Conservation (phyloP, 2,329 filamentous ascomycete genomes). For the Furcasterigmium sp. region DNA sequence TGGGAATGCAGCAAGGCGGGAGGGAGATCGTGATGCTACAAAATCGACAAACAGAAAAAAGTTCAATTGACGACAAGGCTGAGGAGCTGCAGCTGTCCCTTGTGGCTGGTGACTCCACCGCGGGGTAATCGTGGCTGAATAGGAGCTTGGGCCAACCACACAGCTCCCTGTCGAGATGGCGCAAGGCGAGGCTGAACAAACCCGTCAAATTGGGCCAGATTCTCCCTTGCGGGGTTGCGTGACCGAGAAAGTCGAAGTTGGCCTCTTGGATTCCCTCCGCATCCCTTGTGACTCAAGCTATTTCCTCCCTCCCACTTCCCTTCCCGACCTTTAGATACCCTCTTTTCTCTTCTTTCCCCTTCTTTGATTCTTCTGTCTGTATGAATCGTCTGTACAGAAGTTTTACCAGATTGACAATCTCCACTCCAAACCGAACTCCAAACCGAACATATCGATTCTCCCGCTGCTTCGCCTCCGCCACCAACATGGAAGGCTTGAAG, state of each 20-base stretch:
- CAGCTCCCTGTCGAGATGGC: not conserved
- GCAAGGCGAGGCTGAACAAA: not conserved
- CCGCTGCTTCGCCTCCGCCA: constrained; percentile 27
- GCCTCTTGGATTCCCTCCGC: constrained; percentile 2
- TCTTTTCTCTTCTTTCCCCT: constrained; percentile 8
- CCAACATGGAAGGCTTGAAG: constrained; percentile 54
- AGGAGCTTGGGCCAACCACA: not conserved
- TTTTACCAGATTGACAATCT: constrained; percentile 20
- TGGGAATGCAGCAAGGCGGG: not conserved
- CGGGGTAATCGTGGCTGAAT: constrained; percentile 2
- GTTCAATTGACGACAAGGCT: constrained; percentile 3
- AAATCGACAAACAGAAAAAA: constrained; percentile 1
- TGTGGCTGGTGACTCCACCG: constrained; percentile 1
- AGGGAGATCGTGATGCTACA: not conserved
- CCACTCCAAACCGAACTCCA: constrained; percentile 14
- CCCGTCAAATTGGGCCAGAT: constrained; percentile 1
- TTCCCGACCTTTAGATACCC: constrained; percentile 8
- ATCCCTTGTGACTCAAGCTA: constrained; percentile 4
- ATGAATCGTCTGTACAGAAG: constrained; percentile 25
- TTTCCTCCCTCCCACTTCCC: not conserved
- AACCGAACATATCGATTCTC: constrained; percentile 17
- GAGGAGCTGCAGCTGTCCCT: not conserved
- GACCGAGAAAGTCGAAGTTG: not conserved
- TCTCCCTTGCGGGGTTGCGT: constrained; percentile 2
- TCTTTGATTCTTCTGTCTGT: constrained; percentile 15